Base-by-base conservation (phyloP, 31 red algal genomes). In the Odonthalia washingtoniensis region DNA sequence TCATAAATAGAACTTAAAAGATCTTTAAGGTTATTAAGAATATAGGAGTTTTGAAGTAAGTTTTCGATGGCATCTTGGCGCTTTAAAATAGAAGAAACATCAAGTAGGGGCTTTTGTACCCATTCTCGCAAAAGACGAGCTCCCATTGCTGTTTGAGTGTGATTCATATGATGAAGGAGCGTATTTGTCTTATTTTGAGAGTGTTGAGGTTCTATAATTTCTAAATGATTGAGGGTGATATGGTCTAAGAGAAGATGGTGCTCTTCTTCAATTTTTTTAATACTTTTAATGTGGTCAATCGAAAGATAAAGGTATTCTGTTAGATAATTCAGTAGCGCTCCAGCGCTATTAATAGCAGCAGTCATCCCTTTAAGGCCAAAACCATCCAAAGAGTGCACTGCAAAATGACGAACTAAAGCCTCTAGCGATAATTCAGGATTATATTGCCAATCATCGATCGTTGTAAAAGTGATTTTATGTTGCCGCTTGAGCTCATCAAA, bases 111-210 rank as follows among this genome's bases (percentile, higher is more conserved):
- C 28, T 69, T 62, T 40, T 88, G 45, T 28, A 98, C 80, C 97
- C 97, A 96, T 30, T 70, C 18, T 21, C 97, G 91, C 41, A 98
- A 77, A 66, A 82, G 78, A 16, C 97, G 81, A 3, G 84, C 83
- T 42, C 97, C 97, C 88, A 96, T 94, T 40, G 88, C 61, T 53
- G 97, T 96, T 2, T 84, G 49, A 14, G 97, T 98, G 42, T 86
- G 40, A 72, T 96, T 92, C 40, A 98, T 31, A 17, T 89, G 87
- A 87, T 84, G 87, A 46, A 85, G 83, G 35, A 98, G 77, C 17
- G 87, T 75, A 44, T 91, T 78, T 14, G 83, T 79, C 69, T 74
- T 78, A 65, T 79, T 53, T 37, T 83, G 82, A 63, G 94, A 94
- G 39, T 92, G 87, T 61, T 72, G 67, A 40, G 86, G 88, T 43